phyloP scores from a whole-genome alignment of 169 alveolate genomes.

The Babesia ovis region DNA sequence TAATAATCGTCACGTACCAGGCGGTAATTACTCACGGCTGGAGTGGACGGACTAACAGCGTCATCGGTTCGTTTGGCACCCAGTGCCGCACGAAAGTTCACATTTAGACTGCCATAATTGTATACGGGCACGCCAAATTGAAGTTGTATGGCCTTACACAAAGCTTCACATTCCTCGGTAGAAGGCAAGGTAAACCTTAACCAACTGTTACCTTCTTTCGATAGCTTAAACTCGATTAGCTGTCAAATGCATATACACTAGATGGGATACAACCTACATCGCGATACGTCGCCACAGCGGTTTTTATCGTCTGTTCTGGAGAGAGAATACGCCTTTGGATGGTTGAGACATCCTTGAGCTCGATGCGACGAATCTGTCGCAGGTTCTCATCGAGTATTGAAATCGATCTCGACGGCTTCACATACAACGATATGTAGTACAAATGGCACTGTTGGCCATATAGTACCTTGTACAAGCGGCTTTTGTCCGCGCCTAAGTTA shows the following conservation, averaged over 20 bases:
- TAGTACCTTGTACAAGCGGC: slow-evolving; percentile 40
- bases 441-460: slow-evolving; percentile 46
- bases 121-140: slow-evolving; percentile 57
- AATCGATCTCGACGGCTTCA: slow-evolving; percentile 34
- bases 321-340: slow-evolving; percentile 41
- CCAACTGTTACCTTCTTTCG: slow-evolving; percentile 3
- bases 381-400: slow-evolving; percentile 38
- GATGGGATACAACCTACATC: not conserved
- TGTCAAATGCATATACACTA: not conserved
- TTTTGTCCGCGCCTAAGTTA: not conserved
- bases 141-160: slow-evolving; percentile 29
- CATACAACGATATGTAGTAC: slow-evolving; percentile 36
- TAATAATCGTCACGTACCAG: slow-evolving; percentile 21
- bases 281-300: not conserved
- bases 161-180: slow-evolving; percentile 36
- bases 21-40: not conserved
- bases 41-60: not conserved
- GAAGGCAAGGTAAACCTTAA: slow-evolving; percentile 34
- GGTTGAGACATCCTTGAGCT: slow-evolving; percentile 26
- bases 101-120: slow-evolving; percentile 52
- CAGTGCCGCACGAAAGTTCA: slow-evolving; percentile 27
- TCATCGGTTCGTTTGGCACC: slow-evolving; percentile 2
- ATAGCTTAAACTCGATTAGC: slow-evolving; percentile 37
- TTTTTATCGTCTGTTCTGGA: not conserved
- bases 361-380: slow-evolving; percentile 51